Evolutionary conservation across 1,284 basidiomycete species (phyloP), one percentile per base, ranked within the genome.

Genomic region (Tremellales sp.): DNA sequence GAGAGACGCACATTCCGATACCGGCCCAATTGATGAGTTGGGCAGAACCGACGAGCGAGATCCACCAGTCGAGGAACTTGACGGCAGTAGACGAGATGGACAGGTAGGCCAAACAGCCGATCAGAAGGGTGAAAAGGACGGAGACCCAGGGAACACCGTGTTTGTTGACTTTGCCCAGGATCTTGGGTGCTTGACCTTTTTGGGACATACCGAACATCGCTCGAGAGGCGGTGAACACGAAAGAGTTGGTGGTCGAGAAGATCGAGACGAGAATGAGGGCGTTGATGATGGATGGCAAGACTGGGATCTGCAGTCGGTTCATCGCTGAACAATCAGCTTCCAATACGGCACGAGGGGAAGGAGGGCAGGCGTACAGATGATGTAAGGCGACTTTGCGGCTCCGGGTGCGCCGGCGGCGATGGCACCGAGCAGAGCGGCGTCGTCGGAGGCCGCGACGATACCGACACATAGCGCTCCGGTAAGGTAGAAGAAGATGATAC

Each of bases 151-250:
- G 76, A 3, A 70, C 65, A 46, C 76, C 75, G 50, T 70, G 64
- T 31, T 69, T 64, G 65, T 79, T 80, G 43, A 78, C 76, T 12
- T 72, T 64, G 17, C 72, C 68, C 61, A 80, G 76, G 54, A 80
- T 58, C 21, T 51, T 49, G 3, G 78, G 78, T 1, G 78, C 77
- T 44, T 78, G 72, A 29, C 75, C 73, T 48, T 74, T 73, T n/a
- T 71, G 60, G 0, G 77, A 76, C 2, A 79, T 64, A 35, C 70
- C 70, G 56, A 73, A 76, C 15, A 78, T 64, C 8, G 73, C 74
- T 27, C 77, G 66, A 26, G 64, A 44, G 24, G 56, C 47, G 19
- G 49, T 45, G 23, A 57, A 57, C 21, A 47, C 49, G 47, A 54
- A 57, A 10, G 53, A 54, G 44, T 57, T 57, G 40, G 49, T 52